These are phyloP conservation scores for Silene latifolia DNA, from an alignment of 148 eudicot species.

Conservation along the genomic window DNA sequence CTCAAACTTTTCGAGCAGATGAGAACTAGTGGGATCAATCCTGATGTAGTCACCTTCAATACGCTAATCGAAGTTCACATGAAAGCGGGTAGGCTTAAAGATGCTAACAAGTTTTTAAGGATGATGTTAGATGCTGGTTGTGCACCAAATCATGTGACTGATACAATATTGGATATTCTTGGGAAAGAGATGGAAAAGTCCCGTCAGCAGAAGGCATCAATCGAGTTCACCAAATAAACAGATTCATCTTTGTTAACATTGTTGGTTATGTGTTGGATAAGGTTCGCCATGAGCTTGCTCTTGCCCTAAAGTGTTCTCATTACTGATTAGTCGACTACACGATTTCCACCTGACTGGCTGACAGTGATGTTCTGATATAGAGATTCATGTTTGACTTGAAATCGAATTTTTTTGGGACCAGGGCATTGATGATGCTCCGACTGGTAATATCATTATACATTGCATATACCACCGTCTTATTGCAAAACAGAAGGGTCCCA, in stretches of 20 bases:
- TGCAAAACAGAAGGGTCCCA: neutral
- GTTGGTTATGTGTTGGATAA: neutral
- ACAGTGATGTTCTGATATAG: too few relatives aligned
- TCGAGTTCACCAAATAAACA: constrained; percentile 25
- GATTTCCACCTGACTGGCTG: neutral
- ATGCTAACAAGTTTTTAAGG: constrained; percentile 62
- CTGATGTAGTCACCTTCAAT: constrained; percentile 78
- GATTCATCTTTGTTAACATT: constrained; percentile 15
- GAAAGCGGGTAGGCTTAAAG: constrained; percentile 59
- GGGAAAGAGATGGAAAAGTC: constrained; percentile 63
- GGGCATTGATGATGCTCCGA: neutral
- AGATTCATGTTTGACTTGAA: neutral
- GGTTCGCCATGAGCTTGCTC: neutral
- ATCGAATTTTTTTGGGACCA: too few relatives aligned
- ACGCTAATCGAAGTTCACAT: constrained; percentile 73
- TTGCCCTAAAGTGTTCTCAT: neutral
- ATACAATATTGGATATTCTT: constrained; percentile 65
- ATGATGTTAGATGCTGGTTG: constrained; percentile 93
- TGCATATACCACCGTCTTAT: neutral
- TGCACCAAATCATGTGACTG: constrained; percentile 74
- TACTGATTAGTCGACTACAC: neutral
- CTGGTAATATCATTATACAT: neutral
- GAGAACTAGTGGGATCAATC: constrained; percentile 66
- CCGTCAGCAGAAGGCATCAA: constrained; percentile 40
- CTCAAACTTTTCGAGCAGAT: constrained; percentile 62